Evolutionary conservation across 495 filamentous ascomycete species (phyloP), one percentile per base, ranked within the genome.

Genomic region (Hyaloscypha variabilis): DNA sequence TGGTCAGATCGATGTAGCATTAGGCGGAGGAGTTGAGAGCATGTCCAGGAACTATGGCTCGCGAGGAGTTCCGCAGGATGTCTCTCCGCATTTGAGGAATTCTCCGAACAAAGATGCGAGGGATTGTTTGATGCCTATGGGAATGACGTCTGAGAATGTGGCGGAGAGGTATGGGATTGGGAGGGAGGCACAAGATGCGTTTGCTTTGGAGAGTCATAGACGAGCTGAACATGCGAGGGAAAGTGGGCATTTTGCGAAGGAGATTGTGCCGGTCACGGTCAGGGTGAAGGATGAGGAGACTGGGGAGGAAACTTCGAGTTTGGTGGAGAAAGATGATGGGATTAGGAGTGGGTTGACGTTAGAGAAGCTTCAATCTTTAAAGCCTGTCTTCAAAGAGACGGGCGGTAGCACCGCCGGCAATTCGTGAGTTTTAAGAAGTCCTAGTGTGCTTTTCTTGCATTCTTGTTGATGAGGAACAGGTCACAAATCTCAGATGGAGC

Each of bases 61-160:
- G 2, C 74, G 83, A 58, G 89, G 88, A 2, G 88, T 91, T 49
- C 89, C 89, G 2, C 87, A 84, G n/a, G 82, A 88, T 49, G 76
- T 91, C n/a, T 89, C 85, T 80, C 77, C 80, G 10, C 81, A 82
- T 60, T 69, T 91, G 67, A 84, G 81, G 70, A 79, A 88, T 6
- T 82, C 77, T 2, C 70, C 73, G 14, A 82, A 81, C 8, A 77
- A 87, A 72, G 85, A 90, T 62, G 82, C 88, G 13, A 73, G 78
- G 28, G 88, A 90, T 73, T 90, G 89, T 66, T 85, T 91, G 66
- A 90, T 90, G 88, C 82, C 81, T 31, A 91, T 91, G 89, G 89
- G 89, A 4, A 72, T 90, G 42, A 91, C 89, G 25, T 83, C 83
- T 3, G 89, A 91, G 76, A 91, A 91, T 66, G 88, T 91, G 21